A percentile compares a stretch with the other conserved stretches of the same genome.
These are phyloP conservation scores for Elaeis oleifera DNA, from an alignment of 202 grass and related monocot species.

Conservation along the genomic window DNA sequence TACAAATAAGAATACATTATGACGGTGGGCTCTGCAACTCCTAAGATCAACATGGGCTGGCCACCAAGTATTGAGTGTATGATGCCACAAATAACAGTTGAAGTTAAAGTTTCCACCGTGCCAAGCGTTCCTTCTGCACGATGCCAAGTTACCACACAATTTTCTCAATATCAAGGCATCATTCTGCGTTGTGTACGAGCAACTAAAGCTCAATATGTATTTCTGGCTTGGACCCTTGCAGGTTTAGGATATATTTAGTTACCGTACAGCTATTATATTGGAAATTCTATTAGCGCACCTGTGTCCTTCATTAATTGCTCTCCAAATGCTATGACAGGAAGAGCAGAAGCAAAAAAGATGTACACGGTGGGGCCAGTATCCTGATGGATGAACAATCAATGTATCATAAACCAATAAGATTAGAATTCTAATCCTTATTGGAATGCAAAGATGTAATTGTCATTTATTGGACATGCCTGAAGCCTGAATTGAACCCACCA, in stretches of 20 bases:
- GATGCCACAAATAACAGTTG: constrained; percentile 74
- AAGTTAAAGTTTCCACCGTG: constrained; percentile 78
- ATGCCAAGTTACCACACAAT: background rate
- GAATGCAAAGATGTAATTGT: no score
- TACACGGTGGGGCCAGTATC: constrained; percentile 84
- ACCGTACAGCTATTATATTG: no score
- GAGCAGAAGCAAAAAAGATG: constrained; percentile 90
- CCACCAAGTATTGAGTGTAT: constrained; percentile 83
- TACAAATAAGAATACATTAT: constrained; percentile 97
- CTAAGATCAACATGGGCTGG: constrained; percentile 78
- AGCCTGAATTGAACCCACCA: constrained; percentile 43
- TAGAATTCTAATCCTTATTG: no score
- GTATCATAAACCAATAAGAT: no score
- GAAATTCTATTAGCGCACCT: constrained; percentile 12
- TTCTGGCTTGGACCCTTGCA: no score
- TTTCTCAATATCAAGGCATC: no score
- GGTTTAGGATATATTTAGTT: no score
- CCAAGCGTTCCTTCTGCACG: constrained; percentile 55
- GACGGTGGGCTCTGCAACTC: constrained; percentile 89
- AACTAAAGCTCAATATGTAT: no score
- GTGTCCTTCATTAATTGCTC: constrained; percentile 70
- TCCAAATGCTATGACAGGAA: constrained; percentile 85
- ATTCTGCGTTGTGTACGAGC: background rate
- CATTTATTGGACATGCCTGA: constrained; percentile 27
- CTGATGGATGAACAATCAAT: constrained; percentile 23